Base-by-base conservation (phyloP, 2,329 filamentous ascomycete species). In the Pezicula carpinea region DNA sequence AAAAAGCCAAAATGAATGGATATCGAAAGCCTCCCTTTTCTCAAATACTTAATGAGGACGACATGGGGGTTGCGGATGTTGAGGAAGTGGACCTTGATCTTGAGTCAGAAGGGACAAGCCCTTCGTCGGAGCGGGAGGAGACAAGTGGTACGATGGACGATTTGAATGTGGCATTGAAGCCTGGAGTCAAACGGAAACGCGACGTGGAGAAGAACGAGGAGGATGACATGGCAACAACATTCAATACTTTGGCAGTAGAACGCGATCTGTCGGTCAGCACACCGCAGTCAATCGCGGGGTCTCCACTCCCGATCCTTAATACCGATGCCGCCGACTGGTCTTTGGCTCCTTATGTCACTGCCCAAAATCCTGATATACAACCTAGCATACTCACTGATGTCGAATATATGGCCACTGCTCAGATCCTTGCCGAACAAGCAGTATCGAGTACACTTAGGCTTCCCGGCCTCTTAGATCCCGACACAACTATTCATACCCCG, bases 391-490 rank as follows among this genome's bases (percentile, higher is more conserved):
- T 64, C 14, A 66, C 71, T 1, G 80, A 83, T 46, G 75, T 80
- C 3, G 82, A 86, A 34, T 72, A 79, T 49, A 79, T 89, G 29
- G 78, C 80, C 43, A 73, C 85, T 21, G 84, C 83, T 0, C 85
- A 89, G 57, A 77, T 88, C 32, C 66, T 89, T n/a, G 83, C 82
- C 2, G 83, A 87, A 50, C 85, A 89, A 60, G 76, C 83, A 18
- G 74, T 79, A 2, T 78, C 73, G 8, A 76, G 80, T 4, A 71
- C 66, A 1, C 51, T 66, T 21, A 64, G 67, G 39, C 18, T 62
- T 17, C 52, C 55, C 35, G 47, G 46, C 7, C 26, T 50, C 38
- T 32, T 42, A 17, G 22, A n/a, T 13, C 22, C 11, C 22, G 38
- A 40, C n/a, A 8, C 19, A 8, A 31, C 42, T n/a, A 41, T 19